Percentiles rank a stretch among this genome's conserved stretches.
phyloP scores from a whole-genome alignment of 2,329 filamentous ascomycete genomes.

The Xylaria sp. region DNA sequence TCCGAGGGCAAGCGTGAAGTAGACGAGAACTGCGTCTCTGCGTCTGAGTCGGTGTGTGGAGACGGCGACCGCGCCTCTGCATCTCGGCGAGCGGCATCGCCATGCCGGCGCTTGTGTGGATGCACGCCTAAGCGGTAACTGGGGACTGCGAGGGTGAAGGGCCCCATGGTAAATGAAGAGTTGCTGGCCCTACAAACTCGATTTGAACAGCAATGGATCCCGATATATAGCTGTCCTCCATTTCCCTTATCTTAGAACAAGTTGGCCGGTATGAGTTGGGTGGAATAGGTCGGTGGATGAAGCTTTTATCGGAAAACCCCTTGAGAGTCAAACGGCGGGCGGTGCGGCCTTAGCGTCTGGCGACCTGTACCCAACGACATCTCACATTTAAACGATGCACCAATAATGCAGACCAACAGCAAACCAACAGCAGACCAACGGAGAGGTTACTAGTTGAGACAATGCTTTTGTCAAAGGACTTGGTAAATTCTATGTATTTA shows the following conservation, averaged over 20 bases:
- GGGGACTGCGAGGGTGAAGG: conserved; percentile 41
- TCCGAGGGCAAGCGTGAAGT: conserved; percentile 39
- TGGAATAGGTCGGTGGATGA: not conserved
- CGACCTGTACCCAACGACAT: conserved; percentile 4
- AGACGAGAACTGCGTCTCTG: conserved; percentile 21
- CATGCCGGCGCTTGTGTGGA: conserved; percentile 39
- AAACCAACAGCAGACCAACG: not conserved
- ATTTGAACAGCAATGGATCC: not conserved
- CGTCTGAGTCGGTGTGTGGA: conserved; percentile 7
- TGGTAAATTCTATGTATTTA: not conserved
- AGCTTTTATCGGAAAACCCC: conserved; percentile 2
- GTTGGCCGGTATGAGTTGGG: not conserved
- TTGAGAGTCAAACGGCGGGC: not conserved
- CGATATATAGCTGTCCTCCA: not conserved
- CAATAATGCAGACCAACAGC: not conserved
- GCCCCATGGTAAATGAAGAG: conserved; percentile 27
- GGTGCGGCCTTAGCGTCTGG: conserved; percentile 1
- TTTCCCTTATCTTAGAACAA: not conserved
- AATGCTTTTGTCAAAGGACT: not conserved
- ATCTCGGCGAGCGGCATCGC: not conserved
- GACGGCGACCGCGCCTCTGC: conserved; percentile 9
- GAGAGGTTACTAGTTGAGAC: not conserved
- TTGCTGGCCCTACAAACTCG: not conserved
- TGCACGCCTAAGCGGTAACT: conserved; percentile 36
- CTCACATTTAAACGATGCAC: not conserved